Evolutionary conservation across 805 yeast species (phyloP).

Genomic region (Zygosaccharomyces gambellarensis): DNA sequence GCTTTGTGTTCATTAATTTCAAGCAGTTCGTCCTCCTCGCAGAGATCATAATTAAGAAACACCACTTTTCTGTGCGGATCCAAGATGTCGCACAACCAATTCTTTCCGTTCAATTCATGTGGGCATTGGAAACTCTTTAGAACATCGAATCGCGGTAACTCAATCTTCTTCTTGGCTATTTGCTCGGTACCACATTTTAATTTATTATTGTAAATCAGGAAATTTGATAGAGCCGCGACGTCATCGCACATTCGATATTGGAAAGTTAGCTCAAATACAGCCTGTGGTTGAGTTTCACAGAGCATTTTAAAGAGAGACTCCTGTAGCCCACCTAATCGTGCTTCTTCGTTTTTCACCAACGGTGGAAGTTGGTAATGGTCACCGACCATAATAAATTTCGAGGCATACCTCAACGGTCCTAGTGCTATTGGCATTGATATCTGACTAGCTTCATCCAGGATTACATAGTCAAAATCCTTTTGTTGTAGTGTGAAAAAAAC

Average conservation of each 20-base stretch:
- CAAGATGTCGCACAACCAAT: conserved; percentile 58
- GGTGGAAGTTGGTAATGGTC: conserved; percentile 95
- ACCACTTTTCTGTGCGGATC: conserved; percentile 57
- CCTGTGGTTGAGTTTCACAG: conserved; percentile 65
- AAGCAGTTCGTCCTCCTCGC: conserved; percentile 38
- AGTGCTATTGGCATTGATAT: conserved; percentile 85
- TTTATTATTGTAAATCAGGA: conserved; percentile 67
- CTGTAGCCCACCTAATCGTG: conserved; percentile 53
- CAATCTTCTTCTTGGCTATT: conserved; percentile 57
- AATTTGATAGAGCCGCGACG: conserved; percentile 77
- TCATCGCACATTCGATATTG: conserved; percentile 94
- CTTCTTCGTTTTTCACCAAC: conserved; percentile 63
- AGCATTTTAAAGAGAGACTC: conserved; percentile 71
- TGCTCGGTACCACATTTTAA: conserved; percentile 66
- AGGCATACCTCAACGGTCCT: conserved; percentile 78
- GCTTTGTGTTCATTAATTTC: conserved; percentile 64
- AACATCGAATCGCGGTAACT: conserved; percentile 40
- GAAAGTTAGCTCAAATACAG: conserved; percentile 69
- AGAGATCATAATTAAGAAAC: conserved; percentile 71
- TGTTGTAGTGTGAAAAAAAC: conserved; percentile 29
- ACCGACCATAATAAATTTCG: conserved; percentile 87
- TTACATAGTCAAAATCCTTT: conserved; percentile 80
- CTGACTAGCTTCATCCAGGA: conserved; percentile 95
- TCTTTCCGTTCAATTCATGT: not conserved
- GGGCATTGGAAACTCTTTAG: conserved; percentile 8